Evolutionary conservation across 257 asterid genomes (phyloP), one percentile per base, ranked within the genome.

Genomic region (Marsdenia floribunda): DNA sequence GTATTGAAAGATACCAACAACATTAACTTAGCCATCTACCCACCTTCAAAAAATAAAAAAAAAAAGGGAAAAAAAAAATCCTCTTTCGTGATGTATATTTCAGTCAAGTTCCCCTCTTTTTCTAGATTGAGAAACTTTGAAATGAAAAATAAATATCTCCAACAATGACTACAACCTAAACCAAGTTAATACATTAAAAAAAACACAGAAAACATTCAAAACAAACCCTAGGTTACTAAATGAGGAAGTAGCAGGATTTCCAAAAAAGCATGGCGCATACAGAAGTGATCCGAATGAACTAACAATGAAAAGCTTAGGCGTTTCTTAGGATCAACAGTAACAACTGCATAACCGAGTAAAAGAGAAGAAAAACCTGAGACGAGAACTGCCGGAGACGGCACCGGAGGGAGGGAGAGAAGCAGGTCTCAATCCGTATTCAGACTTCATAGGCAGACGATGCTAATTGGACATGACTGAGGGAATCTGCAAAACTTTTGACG

Each of bases 391-490:
- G 46, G 52, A 19, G 71, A 66, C 52, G 52, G 4, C 6, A 38
- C 71, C 16, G 33, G 26, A 37, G 6, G 12, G 8, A 44, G 49
- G 10, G 11, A 44, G 49, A 44, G 33, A 19, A 66, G 71, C 26
- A 19, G 70, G 71, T 66, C 33, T 29, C 52, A 19, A 66, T 66
- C 71, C n/a, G 71, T 38, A 66, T 66, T 66, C 71, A 66, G 71
- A 29, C 33, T 29, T 29, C 33, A 29, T 1, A 37, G 71, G 71
- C 18, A 8, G 71, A 66, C 33, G 52, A 21, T 66, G 71, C 11
- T 38, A 38, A 66, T 26, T 29, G 33, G 49, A 44, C 49, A 44
- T 44, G 11, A 44, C 49, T 44, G 49, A 44, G 10, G 49, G 49
- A 44, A 44, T 6, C 49, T 44, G 9, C 33, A 6, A 18, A 18